Evolutionary conservation across 495 filamentous ascomycete species (phyloP).

Genomic region (Penicillium coffeae): DNA sequence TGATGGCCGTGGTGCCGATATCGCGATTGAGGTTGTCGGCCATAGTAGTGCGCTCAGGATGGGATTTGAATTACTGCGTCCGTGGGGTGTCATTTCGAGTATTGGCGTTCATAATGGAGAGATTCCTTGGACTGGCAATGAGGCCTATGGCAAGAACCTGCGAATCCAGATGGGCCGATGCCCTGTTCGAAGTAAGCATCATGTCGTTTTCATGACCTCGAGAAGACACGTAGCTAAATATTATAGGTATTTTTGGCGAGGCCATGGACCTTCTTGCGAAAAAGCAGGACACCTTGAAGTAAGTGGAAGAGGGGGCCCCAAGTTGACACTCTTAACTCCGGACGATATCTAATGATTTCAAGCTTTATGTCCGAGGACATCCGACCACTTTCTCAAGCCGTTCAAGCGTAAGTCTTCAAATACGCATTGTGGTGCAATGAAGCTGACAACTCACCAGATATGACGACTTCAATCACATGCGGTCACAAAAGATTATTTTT

Average conservation of each 20-base stretch:
- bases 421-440: background rate
- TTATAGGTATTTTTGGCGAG: slow-evolving; percentile 41
- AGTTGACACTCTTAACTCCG: background rate
- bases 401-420: slow-evolving; percentile 25
- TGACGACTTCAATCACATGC: slow-evolving; percentile 36
- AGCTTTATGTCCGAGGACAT: slow-evolving; percentile 39
- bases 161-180: slow-evolving; percentile 88
- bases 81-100: slow-evolving; percentile 76
- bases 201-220: background rate
- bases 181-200: slow-evolving; percentile 55
- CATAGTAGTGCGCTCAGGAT: slow-evolving; percentile 70
- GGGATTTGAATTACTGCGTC: slow-evolving; percentile 78
- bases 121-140: slow-evolving; percentile 81
- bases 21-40: slow-evolving; percentile 84
- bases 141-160: slow-evolving; percentile 88
- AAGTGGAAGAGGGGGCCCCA: slow-evolving; percentile 1
- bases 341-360: slow-evolving; percentile 8
- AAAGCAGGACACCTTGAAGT: slow-evolving; percentile 33
- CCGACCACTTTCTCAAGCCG: slow-evolving; percentile 32
- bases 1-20: slow-evolving; percentile 77
- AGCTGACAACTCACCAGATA: slow-evolving; percentile 16
- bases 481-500: slow-evolving; percentile 35
- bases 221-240: background rate
- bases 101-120: slow-evolving; percentile 87
- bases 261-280: slow-evolving; percentile 67